phyloP scores from a whole-genome alignment of 768 basidiomycete species.

The Lactarius vividus region DNA sequence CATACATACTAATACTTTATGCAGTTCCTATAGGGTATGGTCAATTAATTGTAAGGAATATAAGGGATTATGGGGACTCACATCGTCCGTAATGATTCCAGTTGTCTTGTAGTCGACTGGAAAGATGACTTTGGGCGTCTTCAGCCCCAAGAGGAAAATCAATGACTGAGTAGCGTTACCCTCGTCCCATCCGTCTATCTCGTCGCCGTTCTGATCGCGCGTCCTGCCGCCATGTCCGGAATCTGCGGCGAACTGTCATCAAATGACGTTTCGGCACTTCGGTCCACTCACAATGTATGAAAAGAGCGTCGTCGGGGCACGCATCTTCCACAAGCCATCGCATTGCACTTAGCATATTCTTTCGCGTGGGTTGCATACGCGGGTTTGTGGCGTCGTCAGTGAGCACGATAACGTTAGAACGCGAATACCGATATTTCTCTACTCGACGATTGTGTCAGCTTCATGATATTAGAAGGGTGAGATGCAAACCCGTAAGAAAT shows the following conservation, averaged over 20 bases:
- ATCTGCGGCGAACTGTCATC: conserved; percentile 41
- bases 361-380: conserved; percentile 66
- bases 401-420: conserved; percentile 81
- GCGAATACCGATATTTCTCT: conserved; percentile 30
- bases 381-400: conserved; percentile 70
- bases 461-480: conserved; percentile 5
- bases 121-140: conserved; percentile 63
- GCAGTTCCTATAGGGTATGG: conserved; percentile 51
- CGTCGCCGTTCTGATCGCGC: conserved; percentile 78
- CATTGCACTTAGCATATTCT: conserved; percentile 87
- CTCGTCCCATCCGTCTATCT: conserved; percentile 83
- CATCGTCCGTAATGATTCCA: conserved; percentile 89
- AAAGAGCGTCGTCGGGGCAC: conserved; percentile 77
- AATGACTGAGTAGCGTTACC: conserved; percentile 36
- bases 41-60: not conserved
- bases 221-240: conserved; percentile 95
- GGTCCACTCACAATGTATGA: conserved; percentile 73
- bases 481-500: conserved; percentile 68
- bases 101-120: conserved; percentile 66
- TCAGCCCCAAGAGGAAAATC: not conserved
- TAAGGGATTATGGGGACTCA: conserved; percentile 38
- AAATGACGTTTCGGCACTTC: not conserved
- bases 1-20: conserved; percentile 65
- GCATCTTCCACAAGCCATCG: conserved; percentile 88
- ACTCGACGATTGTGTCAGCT: not conserved